Evolutionary conservation across 352 stramenopile species (phyloP), one percentile per base, ranked within the genome.

Genomic region (Pythium diclinum): DNA sequence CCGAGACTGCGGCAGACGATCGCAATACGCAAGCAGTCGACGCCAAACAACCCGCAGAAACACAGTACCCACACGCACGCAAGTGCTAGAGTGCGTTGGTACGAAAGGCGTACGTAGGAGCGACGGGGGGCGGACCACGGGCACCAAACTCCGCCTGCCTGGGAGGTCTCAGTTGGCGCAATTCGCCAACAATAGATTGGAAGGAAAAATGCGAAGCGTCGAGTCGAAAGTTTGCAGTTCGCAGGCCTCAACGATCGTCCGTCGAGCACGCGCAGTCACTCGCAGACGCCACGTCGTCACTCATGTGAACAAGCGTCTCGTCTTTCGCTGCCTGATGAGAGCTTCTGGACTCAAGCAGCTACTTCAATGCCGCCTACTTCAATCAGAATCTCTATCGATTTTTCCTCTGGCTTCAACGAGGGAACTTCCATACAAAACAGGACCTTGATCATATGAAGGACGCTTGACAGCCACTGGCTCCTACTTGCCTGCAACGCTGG

Each of bases 141-240:
- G 17, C 42, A 49, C 6, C 44, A 51, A 30, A 28, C 44, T 51
- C 44, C 19, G 44, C 6, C 44, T 30, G 44, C 6, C 44, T 30
- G 44, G 8, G 30, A 51, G 44, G 44, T 51, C 44, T 51, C 44
- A 51, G 44, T 51, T 51, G 44, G 44, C 44, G 44, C n/a, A 30
- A 13, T n/a, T 25, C 19, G 44, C 44, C 44, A 51, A 51, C 44
- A 51, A 51, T 51, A 51, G 44, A 28, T 19, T 4, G n/a, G 44
- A 51, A 51, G 44, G 44, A 51, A 11, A 51, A 51, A 51, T 51
- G 44, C 44, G 44, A 51, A 51, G 44, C 44, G 44, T 51, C 44
- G 44, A 51, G 44, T 51, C 44, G 44, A 51, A 51, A 51, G 44
- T 51, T 51, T n/a, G 19, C 44, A 51, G 5, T 51, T 51, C 44